phyloP scores from a whole-genome alignment of 2,329 filamentous ascomycete species.

The Aspergillus ustus region DNA sequence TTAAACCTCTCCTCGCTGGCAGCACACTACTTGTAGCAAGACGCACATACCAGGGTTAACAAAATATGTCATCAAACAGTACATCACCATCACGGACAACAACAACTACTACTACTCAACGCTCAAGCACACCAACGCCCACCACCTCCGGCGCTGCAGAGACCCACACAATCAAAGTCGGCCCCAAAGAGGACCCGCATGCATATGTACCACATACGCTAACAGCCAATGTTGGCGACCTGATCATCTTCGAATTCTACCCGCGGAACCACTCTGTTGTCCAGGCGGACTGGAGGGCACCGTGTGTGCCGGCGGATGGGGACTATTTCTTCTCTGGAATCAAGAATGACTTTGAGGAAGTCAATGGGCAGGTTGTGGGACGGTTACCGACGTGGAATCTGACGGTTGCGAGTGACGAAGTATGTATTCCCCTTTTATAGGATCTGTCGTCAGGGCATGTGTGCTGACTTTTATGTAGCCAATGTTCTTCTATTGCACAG shows the following conservation, averaged over 20 bases:
- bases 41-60: background rate
- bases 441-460: background rate
- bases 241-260: conserved; percentile 63
- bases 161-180: conserved; percentile 43
- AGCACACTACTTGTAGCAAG: background rate
- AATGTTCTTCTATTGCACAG: conserved; percentile 72
- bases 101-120: background rate
- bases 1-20: background rate
- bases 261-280: conserved; percentile 68
- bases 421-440: conserved; percentile 17
- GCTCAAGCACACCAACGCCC: background rate
- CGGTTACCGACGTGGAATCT: conserved; percentile 45
- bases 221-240: conserved; percentile 37
- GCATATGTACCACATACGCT: conserved; percentile 36
- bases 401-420: conserved; percentile 62
- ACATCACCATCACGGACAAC: background rate
- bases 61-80: background rate
- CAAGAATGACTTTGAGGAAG: conserved; percentile 53
- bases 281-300: conserved; percentile 61
- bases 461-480: conserved; percentile 42
- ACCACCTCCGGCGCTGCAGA: conserved; percentile 9
- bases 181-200: conserved; percentile 36
- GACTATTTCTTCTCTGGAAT: conserved; percentile 37
- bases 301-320: conserved; percentile 62
- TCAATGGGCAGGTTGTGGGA: conserved; percentile 47